Conservation (phyloP, 1,284 basidiomycete species). For the Ganoderma resinaceum region DNA sequence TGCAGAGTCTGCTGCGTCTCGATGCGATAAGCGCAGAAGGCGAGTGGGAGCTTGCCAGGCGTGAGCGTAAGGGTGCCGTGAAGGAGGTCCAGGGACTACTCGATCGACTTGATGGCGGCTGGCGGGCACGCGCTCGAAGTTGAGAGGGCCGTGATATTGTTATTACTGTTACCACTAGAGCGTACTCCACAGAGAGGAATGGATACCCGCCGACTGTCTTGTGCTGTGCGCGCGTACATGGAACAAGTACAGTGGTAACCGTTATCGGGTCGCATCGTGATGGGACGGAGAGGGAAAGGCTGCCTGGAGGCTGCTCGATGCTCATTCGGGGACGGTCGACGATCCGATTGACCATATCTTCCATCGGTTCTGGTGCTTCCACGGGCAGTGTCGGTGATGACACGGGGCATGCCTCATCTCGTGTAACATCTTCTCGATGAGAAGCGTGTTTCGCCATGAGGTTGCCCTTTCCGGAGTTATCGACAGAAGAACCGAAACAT, state of each 20-base stretch:
- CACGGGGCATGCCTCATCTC: background rate
- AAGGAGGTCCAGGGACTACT: slow-evolving; percentile 65
- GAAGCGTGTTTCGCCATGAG: background rate
- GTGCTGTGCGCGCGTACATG: background rate
- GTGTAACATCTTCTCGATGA: background rate
- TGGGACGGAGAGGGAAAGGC: background rate
- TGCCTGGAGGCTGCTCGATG: background rate
- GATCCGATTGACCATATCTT: slow-evolving; percentile 2
- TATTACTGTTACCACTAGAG: background rate
- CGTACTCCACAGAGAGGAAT: background rate
- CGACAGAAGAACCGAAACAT: slow-evolving; percentile 10
- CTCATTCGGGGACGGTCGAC: background rate
- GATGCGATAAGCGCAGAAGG: slow-evolving; percentile 75
- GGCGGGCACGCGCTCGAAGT: slow-evolving; percentile 40
- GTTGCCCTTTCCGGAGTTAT: slow-evolving; percentile 10
- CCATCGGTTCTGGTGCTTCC: background rate
- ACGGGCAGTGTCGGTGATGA: background rate
- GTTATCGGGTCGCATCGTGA: slow-evolving; percentile 3
- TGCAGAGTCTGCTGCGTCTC: slow-evolving; percentile 79
- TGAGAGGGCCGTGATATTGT: background rate
- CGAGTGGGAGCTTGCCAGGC: slow-evolving; percentile 75
- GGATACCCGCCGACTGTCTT: background rate
- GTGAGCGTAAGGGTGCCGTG: slow-evolving; percentile 78
- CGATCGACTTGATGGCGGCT: slow-evolving; percentile 61
- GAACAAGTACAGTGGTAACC: background rate